Evolutionary conservation across 805 yeast species (phyloP).

Genomic region (Yamadazyma laniorum): DNA sequence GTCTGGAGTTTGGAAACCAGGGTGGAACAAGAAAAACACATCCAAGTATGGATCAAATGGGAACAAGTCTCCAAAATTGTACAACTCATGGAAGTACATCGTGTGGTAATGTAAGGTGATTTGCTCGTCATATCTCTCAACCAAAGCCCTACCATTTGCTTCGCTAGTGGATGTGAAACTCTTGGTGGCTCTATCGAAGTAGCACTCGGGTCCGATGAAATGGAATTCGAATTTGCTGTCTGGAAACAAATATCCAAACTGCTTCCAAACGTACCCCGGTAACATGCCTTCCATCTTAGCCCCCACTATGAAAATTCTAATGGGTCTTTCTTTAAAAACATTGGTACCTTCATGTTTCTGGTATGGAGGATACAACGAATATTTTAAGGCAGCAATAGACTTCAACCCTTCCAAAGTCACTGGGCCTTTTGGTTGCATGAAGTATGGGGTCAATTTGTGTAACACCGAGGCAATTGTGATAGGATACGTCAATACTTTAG

Average conservation of each 20-base stretch:
- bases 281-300: slow-evolving; percentile 91
- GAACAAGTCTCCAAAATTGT: slow-evolving; percentile 90
- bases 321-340: slow-evolving; percentile 76
- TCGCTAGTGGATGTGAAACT: slow-evolving; percentile 54
- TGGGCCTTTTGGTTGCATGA: slow-evolving; percentile 79
- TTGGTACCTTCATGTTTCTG: slow-evolving; percentile 47
- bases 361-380: slow-evolving; percentile 74
- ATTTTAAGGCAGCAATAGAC: slow-evolving; percentile 87
- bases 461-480: slow-evolving; percentile 80
- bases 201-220: slow-evolving; percentile 91
- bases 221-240: slow-evolving; percentile 79
- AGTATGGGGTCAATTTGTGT: slow-evolving; percentile 84
- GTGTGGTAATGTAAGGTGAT: slow-evolving; percentile 81
- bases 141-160: slow-evolving; percentile 58
- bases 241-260: slow-evolving; percentile 82
- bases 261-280: slow-evolving; percentile 96
- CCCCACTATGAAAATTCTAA: slow-evolving; percentile 86
- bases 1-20: slow-evolving; percentile 86
- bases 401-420: slow-evolving; percentile 89
- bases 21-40: slow-evolving; percentile 90
- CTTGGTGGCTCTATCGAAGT: slow-evolving; percentile 67
- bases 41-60: slow-evolving; percentile 98
- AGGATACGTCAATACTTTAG: slow-evolving; percentile 93
- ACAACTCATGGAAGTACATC: slow-evolving; percentile 85
- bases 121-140: slow-evolving; percentile 70